A percentile compares a stretch with the other conserved stretches of the same genome.
phyloP scores from a whole-genome alignment of 768 basidiomycete genomes.

The Xerocomellus amylosporus region DNA sequence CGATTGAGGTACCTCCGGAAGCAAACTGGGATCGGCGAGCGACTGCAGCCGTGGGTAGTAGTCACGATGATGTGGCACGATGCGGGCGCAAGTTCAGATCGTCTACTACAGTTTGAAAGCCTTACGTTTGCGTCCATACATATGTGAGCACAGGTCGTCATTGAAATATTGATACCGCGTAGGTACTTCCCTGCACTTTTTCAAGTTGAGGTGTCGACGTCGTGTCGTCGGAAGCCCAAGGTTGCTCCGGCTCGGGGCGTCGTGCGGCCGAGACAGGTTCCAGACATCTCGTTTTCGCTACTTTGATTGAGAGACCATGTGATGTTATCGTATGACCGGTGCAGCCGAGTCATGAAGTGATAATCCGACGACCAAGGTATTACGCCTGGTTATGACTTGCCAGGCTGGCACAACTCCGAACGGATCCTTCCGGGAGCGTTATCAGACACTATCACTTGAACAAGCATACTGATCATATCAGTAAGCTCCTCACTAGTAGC shows the following conservation, averaged over 20 bases:
- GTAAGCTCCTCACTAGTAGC: background rate
- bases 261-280: background rate
- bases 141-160: background rate
- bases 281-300: background rate
- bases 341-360: background rate
- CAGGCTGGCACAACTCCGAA: no score
- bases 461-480: no score
- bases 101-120: background rate
- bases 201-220: no score
- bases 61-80: background rate
- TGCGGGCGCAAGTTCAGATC: background rate
- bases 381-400: no score
- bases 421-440: constrained; percentile 1
- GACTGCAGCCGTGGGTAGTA: background rate
- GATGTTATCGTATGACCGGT: background rate
- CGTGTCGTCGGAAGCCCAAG: background rate
- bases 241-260: background rate
- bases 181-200: no score
- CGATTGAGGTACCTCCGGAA: background rate
- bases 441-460: no score
- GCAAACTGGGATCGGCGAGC: background rate
- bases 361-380: no score
- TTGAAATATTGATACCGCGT: background rate
- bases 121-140: background rate
- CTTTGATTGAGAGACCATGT: background rate